Percentiles rank a stretch among this genome's conserved stretches.
Conservation (phyloP, 306 rosid species). For the Rosa lucieae region DNA sequence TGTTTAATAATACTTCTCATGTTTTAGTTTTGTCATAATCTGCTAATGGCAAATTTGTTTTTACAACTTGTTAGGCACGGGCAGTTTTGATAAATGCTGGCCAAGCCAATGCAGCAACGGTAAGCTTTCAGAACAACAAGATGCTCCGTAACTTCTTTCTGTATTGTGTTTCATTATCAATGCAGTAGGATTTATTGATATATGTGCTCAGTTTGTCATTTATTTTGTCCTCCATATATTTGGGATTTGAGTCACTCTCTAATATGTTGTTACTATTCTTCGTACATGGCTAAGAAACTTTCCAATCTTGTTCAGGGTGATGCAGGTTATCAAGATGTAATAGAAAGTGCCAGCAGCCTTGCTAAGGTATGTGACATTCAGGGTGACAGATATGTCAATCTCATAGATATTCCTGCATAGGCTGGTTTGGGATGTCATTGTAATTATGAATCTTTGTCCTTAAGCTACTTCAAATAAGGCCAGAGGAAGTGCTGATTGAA, state of each 20-base stretch:
- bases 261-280: neutral
- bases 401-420: neutral
- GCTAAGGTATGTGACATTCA: slow-evolving; percentile 54
- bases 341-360: slow-evolving; percentile 61
- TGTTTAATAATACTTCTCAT: neutral
- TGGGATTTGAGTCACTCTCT: neutral
- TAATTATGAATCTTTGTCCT: slow-evolving; percentile 5
- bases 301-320: slow-evolving; percentile 64
- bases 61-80: slow-evolving; percentile 64
- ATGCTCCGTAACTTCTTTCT: neutral
- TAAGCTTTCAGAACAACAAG: slow-evolving; percentile 27
- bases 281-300: slow-evolving; percentile 25
- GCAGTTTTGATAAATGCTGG: slow-evolving; percentile 94
- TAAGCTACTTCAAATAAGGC: slow-evolving; percentile 66
- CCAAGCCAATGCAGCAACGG: slow-evolving; percentile 98
- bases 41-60: slow-evolving; percentile 23
- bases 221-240: neutral
- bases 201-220: neutral
- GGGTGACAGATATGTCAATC: neutral
- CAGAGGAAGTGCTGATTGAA: slow-evolving; percentile 75
- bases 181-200: neutral
- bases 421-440: neutral
- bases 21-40: slow-evolving; percentile 9
- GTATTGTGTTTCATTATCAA: neutral
- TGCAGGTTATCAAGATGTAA: slow-evolving; percentile 73